Percentiles rank a stretch among this genome's conserved stretches.
Evolutionary conservation across 2,329 filamentous ascomycete species (phyloP).

Genomic region (Xylaria multiplex): DNA sequence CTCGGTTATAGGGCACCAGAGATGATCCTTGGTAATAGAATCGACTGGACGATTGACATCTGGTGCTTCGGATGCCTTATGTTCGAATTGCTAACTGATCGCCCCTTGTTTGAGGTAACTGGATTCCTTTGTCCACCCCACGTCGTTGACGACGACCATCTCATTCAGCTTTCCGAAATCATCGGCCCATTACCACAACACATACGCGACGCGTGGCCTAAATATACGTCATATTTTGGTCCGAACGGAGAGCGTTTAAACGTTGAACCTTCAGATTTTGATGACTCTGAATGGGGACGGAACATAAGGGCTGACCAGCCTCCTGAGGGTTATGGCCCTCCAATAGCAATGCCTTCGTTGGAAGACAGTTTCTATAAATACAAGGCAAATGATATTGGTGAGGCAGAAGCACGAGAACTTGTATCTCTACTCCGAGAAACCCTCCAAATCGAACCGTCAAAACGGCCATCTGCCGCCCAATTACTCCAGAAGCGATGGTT

Average conservation of each 20-base stretch:
- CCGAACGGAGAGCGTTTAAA: neutral
- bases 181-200: neutral
- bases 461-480: neutral
- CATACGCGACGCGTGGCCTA: neutral
- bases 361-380: neutral
- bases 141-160: neutral
- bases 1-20: neutral
- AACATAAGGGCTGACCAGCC: neutral
- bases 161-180: neutral
- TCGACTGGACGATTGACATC: neutral
- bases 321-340: neutral
- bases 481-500: neutral
- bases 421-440: neutral
- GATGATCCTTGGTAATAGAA: neutral
- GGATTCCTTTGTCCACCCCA: neutral
- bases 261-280: neutral
- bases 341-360: neutral
- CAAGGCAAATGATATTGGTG: neutral
- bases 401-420: neutral
- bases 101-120: neutral
- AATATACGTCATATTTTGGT: neutral
- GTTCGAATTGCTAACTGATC: neutral
- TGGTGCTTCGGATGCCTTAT: slow-evolving; percentile 1
- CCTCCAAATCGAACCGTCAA: slow-evolving; percentile 4
- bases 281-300: neutral